Percentiles rank a stretch among this genome's conserved stretches.
phyloP scores from a whole-genome alignment of 2,329 filamentous ascomycete genomes.

The Pseudogymnoascus sp. region DNA sequence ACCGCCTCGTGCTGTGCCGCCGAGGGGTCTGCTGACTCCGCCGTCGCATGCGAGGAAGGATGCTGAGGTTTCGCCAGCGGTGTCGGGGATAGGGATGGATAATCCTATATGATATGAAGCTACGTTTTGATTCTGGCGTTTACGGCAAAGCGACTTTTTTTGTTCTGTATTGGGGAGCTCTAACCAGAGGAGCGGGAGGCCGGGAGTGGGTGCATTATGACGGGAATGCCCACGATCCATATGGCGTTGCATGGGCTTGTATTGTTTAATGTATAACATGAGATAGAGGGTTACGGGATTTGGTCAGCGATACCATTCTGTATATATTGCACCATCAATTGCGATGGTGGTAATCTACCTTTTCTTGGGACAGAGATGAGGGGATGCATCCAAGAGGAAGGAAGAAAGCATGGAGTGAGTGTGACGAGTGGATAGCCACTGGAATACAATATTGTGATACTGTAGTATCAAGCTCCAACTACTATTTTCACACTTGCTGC shows the following conservation, averaged over 20 bases:
- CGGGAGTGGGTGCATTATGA: neutral
- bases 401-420: neutral
- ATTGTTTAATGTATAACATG: slow-evolving; percentile 4
- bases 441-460: neutral
- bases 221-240: neutral
- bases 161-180: neutral
- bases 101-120: slow-evolving; percentile 22
- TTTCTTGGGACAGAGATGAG: neutral
- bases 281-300: neutral
- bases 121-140: slow-evolving; percentile 4
- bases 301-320: neutral
- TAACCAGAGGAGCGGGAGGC: neutral
- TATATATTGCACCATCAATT: neutral
- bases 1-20: neutral
- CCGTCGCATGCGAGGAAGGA: neutral
- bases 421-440: neutral
- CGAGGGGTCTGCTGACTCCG: neutral
- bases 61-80: neutral
- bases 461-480: neutral
- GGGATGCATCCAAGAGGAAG: neutral
- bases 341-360: neutral
- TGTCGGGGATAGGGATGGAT: slow-evolving; percentile 22
- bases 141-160: neutral
- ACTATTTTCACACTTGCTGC: neutral
- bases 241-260: neutral